Evolutionary conservation across 2,329 filamentous ascomycete genomes (phyloP).

Genomic region (Aspergillus sergii): DNA sequence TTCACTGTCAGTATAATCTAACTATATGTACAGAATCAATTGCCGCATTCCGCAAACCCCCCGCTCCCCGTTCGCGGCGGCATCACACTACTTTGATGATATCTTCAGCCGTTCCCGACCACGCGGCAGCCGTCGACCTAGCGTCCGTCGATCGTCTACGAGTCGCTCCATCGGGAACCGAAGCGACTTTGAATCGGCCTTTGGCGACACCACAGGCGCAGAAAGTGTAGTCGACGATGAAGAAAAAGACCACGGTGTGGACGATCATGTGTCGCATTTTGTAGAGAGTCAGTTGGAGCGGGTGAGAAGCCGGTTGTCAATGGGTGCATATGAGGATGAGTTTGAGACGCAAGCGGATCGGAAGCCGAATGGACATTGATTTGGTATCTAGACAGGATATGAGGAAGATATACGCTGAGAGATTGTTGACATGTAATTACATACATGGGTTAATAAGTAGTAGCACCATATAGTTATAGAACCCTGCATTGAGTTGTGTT

Average conservation of each 20-base stretch:
- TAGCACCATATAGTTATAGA: neutral
- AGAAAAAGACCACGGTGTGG: conserved; percentile 42
- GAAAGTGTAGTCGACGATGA: conserved; percentile 41
- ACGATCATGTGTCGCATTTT: conserved; percentile 77
- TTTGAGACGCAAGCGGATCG: conserved; percentile 61
- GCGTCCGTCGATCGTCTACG: conserved; percentile 75
- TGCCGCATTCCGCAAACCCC: conserved; percentile 93
- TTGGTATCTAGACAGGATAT: neutral
- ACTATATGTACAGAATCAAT: conserved; percentile 64
- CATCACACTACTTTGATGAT: conserved; percentile 95
- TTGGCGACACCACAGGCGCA: conserved; percentile 31
- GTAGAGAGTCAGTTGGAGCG: conserved; percentile 78
- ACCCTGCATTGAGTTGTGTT: neutral
- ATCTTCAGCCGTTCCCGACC: conserved; percentile 66
- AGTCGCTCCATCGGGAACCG: conserved; percentile 80
- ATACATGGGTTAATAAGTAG: too few species aligned
- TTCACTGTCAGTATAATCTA: conserved; percentile 36
- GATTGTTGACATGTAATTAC: neutral
- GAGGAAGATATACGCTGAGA: neutral
- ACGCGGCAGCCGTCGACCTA: conserved; percentile 49
- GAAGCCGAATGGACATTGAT: conserved; percentile 28
- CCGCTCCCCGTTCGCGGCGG: conserved; percentile 78
- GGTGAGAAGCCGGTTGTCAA: conserved; percentile 62
- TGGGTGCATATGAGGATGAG: conserved; percentile 61
- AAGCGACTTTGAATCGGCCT: conserved; percentile 70